Evolutionary conservation across 331 rosid genomes (phyloP).

Genomic region (Erythrophleum ivorense): DNA sequence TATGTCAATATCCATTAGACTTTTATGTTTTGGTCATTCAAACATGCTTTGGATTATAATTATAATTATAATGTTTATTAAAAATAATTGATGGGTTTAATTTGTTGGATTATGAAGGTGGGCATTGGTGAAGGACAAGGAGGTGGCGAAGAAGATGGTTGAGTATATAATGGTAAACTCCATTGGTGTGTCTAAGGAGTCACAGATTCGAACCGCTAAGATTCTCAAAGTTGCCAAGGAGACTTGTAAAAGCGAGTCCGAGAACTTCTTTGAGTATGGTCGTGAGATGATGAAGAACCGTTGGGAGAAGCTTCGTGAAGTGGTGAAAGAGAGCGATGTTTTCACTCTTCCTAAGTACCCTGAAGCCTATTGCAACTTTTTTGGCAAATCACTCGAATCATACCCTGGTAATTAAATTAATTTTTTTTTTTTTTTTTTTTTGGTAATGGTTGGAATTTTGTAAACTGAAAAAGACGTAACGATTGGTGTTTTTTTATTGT

Average conservation of each 20-base stretch:
- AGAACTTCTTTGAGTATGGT: neutral
- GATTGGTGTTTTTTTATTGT: too few species aligned
- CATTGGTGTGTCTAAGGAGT: neutral
- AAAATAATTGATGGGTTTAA: too few species aligned
- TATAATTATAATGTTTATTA: too few species aligned
- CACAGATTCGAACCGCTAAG: neutral
- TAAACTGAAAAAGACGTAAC: too few species aligned
- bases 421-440: too few species aligned
- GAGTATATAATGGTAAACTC: neutral
- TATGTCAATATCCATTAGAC: too few species aligned
- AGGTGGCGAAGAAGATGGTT: neutral
- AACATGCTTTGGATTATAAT: too few species aligned
- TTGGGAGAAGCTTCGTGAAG: neutral
- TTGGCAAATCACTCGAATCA: neutral
- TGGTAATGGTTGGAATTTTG: too few species aligned
- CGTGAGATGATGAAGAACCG: neutral
- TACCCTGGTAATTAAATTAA: neutral
- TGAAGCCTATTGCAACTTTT: neutral
- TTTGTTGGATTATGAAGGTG: conserved; percentile 2
- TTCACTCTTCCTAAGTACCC: neutral
- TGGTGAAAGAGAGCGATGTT: neutral
- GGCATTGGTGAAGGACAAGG: neutral
- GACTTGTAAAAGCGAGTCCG: neutral
- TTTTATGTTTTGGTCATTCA: too few species aligned
- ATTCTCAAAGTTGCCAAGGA: neutral